Conservation (phyloP, 2,329 filamentous ascomycete genomes). For the Fusarium mangiferae region DNA sequence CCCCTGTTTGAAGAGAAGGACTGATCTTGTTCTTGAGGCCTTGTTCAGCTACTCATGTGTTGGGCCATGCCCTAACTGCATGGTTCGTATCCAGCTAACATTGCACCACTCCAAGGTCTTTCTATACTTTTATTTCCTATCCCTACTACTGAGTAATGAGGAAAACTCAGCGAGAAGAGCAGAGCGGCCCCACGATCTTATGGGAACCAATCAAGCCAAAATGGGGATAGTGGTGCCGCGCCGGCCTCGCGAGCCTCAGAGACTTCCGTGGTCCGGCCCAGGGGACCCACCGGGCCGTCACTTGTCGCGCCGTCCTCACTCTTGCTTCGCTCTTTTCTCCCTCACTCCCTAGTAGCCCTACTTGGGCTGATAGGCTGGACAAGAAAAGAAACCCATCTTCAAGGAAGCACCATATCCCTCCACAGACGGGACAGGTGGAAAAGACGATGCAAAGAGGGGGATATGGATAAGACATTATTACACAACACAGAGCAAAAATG, state of each 20-base stretch:
- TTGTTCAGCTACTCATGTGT: conserved; percentile 3
- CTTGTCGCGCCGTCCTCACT: not conserved
- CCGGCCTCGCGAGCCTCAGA: conserved; percentile 19
- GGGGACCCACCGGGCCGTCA: conserved; percentile 3
- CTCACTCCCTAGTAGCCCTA: not conserved
- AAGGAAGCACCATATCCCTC: not conserved
- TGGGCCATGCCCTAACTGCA: not conserved
- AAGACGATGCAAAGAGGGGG: not conserved
- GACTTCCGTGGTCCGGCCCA: conserved; percentile 12
- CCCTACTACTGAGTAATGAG: not conserved
- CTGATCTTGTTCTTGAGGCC: conserved; percentile 2
- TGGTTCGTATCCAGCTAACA: not conserved
- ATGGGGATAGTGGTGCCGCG: not conserved
- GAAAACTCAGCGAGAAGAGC: not conserved
- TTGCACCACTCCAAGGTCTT: conserved; percentile 3
- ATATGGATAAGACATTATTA: not conserved
- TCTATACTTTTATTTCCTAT: not conserved
- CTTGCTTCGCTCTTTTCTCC: not conserved
- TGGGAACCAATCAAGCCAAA: conserved; percentile 1
- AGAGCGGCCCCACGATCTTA: conserved; percentile 17
- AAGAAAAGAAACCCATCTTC: not conserved
- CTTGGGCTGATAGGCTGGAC: not conserved
- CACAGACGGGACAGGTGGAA: not conserved
- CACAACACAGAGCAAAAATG: not conserved
- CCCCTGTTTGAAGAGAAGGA: conserved; percentile 13